Conservation (phyloP, 176 grass and related monocot genomes). For the Triticum dicoccoides region DNA sequence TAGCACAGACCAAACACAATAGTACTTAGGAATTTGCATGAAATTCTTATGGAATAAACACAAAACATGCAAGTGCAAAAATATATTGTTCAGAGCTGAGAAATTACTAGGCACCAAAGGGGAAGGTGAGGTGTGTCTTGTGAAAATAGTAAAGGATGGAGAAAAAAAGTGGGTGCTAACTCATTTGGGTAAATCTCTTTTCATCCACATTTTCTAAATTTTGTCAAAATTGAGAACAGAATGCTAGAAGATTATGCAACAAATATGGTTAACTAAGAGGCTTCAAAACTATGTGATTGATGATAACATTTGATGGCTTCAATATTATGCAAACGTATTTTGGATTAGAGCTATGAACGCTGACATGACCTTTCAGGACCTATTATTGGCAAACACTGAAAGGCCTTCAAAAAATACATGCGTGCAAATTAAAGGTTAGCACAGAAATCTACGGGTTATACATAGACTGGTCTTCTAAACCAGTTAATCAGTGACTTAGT, state of each 20-base stretch:
- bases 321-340: neutral
- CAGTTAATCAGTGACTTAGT: neutral
- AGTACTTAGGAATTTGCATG: neutral
- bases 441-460: neutral
- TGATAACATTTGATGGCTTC: neutral
- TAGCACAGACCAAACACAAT: neutral
- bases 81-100: constrained; percentile 1
- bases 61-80: neutral
- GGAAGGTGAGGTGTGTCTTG: neutral
- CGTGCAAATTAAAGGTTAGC: neutral
- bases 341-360: neutral
- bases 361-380: neutral
- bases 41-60: neutral
- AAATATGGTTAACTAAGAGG: neutral
- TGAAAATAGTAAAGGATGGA: neutral
- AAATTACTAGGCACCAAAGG: neutral
- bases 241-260: neutral
- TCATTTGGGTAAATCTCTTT: neutral
- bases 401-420: neutral
- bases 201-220: neutral
- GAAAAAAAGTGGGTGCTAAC: neutral
- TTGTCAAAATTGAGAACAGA: neutral
- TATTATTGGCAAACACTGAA: neutral
- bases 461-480: neutral
- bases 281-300: neutral